Percentiles rank a stretch among this genome's conserved stretches.
Conservation (phyloP, 495 filamentous ascomycete genomes). For the Talaromyces liani region DNA sequence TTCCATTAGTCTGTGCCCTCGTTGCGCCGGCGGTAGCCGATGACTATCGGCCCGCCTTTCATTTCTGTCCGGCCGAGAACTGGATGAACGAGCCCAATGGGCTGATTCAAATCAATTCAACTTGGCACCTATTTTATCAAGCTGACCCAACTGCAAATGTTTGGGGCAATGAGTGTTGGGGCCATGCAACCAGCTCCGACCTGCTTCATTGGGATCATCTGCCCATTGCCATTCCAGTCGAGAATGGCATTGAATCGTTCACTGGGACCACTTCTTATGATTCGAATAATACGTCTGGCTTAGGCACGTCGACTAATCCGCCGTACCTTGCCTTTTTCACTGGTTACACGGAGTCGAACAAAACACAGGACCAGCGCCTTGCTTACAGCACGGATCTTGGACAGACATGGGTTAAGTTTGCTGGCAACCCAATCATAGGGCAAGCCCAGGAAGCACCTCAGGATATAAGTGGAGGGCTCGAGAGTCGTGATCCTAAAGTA, state of each 20-base stretch:
- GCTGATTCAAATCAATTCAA: slow-evolving; percentile 38
- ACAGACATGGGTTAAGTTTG: slow-evolving; percentile 40
- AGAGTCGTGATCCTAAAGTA: too few relatives aligned
- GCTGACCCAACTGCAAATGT: slow-evolving; percentile 15
- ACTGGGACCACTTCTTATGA: slow-evolving; percentile 42
- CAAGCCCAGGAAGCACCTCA: background rate
- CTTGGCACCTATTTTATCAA: background rate
- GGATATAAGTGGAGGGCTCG: background rate
- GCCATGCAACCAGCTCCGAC: slow-evolving; percentile 44
- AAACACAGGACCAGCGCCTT: slow-evolving; percentile 37
- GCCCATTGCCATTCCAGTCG: slow-evolving; percentile 11
- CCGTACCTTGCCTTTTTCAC: slow-evolving; percentile 49
- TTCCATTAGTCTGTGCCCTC: background rate
- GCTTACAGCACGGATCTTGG: slow-evolving; percentile 45
- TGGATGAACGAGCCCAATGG: slow-evolving; percentile 56
- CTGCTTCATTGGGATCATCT: slow-evolving; percentile 36
- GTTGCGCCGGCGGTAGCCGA: background rate
- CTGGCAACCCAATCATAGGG: slow-evolving; percentile 39
- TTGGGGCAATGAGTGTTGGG: slow-evolving; percentile 48
- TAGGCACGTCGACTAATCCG: slow-evolving; percentile 9
- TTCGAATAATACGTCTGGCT: slow-evolving; percentile 46
- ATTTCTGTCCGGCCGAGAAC: slow-evolving; percentile 41
- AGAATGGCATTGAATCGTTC: slow-evolving; percentile 35
- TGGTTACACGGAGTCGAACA: slow-evolving; percentile 25
- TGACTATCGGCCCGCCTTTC: slow-evolving; percentile 13